Evolutionary conservation across 441 rosid species (phyloP), one percentile per base, ranked within the genome.

Genomic region (Iberis amara): DNA sequence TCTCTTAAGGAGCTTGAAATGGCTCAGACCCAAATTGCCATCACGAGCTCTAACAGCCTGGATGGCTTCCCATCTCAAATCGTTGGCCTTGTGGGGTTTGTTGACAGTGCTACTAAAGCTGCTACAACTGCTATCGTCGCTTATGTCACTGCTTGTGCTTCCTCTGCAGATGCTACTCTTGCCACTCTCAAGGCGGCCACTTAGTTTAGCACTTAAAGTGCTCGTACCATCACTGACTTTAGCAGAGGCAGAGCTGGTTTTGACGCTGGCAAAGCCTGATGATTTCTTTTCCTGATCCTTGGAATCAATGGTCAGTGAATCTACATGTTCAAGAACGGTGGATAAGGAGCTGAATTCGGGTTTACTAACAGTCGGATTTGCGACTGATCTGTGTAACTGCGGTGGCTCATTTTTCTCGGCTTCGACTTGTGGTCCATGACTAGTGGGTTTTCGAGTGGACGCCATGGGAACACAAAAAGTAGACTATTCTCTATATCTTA

Each of bases 1-100:
- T 73, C 95, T 75, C 75, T 85, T 89, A 21, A 85, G 79, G 54
- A 89, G 72, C 68, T 86, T 83, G 66, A 89, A 89, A 52, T 84
- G 94, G 64, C 79, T 84, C 57, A 89, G 69, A 58, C 97, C 95
- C 69, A 89, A 56, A 54, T 66, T 68, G 37, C 94, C 95, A 59
- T 83, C 94, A 37, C 72, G 76, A 4, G 74, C 68, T 65, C 95
- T 72, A 11, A 84, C 85, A 3, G 80, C 83, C 65, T 89, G 94
- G 61, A 89, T 86, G 18, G 97, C 97, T 73, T 89, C 95, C 97
- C 97, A 89, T 61, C 95, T 84, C 75, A 79, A 56, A 70, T 89
- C 97, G 52, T 89, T 86, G 9, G 85, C 88, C 68, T 86, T 89
- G 53, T 89, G 97, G 9, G 97, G 97, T 62, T 86, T 89, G 75